These are phyloP conservation scores for Fagus crenata DNA, from an alignment of 306 rosid genomes.

Conservation along the genomic window DNA sequence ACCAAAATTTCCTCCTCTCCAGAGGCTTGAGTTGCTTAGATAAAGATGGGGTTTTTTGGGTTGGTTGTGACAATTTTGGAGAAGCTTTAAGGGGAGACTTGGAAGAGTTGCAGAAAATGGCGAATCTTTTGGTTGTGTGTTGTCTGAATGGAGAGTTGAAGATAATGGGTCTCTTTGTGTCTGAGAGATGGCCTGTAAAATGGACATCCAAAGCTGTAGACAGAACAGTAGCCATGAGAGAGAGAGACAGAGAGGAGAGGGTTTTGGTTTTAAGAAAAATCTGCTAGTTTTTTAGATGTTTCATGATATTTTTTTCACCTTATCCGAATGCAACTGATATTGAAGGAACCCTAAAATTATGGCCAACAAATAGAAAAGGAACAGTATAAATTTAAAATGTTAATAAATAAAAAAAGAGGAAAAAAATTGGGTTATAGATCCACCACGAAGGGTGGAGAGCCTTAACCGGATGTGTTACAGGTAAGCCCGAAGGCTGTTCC, in stretches of 20 bases:
- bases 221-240: constrained; percentile 63
- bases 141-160: constrained; percentile 34
- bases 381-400: constrained; percentile 16
- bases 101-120: constrained; percentile 44
- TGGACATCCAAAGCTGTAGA: constrained; percentile 53
- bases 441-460: constrained; percentile 23
- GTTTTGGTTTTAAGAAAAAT: not conserved
- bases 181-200: constrained; percentile 41
- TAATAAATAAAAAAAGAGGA: too few species aligned
- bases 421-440: constrained; percentile 18
- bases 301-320: constrained; percentile 28
- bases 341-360: too few species aligned
- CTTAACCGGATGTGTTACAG: constrained; percentile 38
- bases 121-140: constrained; percentile 26
- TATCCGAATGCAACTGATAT: constrained; percentile 22
- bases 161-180: constrained; percentile 53
- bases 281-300: too few species aligned
- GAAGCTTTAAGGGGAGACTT: constrained; percentile 45
- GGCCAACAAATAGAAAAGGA: not conserved
- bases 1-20: too few species aligned
- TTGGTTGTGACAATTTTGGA: constrained; percentile 29
- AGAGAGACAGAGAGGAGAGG: not conserved
- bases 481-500: constrained; percentile 10
- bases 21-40: constrained; percentile 76
- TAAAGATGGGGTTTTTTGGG: constrained; percentile 51